Percentiles rank a stretch among this genome's conserved stretches.
phyloP scores from a whole-genome alignment of 2,329 filamentous ascomycete genomes.

The Hypoxylon sp. region DNA sequence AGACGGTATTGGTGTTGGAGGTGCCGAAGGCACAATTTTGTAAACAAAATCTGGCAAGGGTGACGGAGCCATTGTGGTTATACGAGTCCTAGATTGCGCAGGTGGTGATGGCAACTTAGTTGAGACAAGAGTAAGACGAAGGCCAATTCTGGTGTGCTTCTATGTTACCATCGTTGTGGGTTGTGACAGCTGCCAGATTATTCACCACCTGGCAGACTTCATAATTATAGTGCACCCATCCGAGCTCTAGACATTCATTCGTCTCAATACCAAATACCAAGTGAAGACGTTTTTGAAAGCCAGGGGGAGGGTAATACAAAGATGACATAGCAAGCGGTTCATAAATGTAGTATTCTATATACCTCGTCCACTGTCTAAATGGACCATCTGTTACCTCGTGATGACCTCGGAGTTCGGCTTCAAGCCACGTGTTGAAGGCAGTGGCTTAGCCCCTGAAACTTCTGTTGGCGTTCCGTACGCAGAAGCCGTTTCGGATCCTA shows the following conservation, averaged over 20 bases:
- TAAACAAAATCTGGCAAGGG: conserved; percentile 64
- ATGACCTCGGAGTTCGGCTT: background rate
- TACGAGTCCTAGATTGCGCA: background rate
- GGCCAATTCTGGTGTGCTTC: conserved; percentile 12
- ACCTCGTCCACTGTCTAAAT: too few species aligned
- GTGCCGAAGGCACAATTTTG: conserved; percentile 70
- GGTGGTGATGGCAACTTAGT: background rate
- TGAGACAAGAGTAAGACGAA: conserved; percentile 9
- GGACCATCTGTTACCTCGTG: too few species aligned
- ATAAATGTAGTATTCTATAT: too few species aligned
- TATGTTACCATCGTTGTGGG: background rate
- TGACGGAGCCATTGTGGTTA: conserved; percentile 42
- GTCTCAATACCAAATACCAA: background rate
- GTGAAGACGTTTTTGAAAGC: background rate
- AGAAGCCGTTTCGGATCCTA: background rate
- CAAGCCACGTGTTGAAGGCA: background rate
- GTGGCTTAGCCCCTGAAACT: background rate
- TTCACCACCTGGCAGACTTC: conserved; percentile 11
- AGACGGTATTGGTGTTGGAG: conserved; percentile 66
- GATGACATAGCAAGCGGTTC: background rate
- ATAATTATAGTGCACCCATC: background rate
- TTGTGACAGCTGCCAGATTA: conserved; percentile 16
- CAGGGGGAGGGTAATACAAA: too few species aligned
- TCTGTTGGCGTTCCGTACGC: background rate
- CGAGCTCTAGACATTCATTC: too few species aligned